A percentile compares a stretch with the other conserved stretches of the same genome.
Conservation (phyloP, 2,329 filamentous ascomycete genomes). For the Neodidymelliopsis sp. region DNA sequence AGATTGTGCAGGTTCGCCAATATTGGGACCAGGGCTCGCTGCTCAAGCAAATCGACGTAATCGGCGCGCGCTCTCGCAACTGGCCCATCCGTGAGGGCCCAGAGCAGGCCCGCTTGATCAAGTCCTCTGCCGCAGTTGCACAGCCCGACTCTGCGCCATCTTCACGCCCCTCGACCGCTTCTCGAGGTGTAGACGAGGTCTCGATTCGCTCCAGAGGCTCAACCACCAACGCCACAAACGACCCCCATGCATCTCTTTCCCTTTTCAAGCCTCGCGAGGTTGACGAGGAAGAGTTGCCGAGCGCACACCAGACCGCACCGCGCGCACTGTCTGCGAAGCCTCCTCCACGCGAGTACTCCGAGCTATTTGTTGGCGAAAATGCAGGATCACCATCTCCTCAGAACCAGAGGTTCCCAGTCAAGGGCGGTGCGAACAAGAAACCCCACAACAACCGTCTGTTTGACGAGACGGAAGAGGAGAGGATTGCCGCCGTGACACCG, state of each 20-base stretch:
- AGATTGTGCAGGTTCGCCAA: constrained; percentile 86
- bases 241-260: constrained; percentile 71
- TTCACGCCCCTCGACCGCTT: constrained; percentile 45
- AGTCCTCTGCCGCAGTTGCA: constrained; percentile 56
- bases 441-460: constrained; percentile 64
- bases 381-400: constrained; percentile 46
- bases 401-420: constrained; percentile 51
- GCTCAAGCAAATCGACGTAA: constrained; percentile 91
- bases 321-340: constrained; percentile 73
- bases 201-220: constrained; percentile 50
- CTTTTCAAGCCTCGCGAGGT: constrained; percentile 76
- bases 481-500: constrained; percentile 35
- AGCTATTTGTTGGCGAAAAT: constrained; percentile 70
- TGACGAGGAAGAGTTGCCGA: constrained; percentile 58
- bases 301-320: constrained; percentile 64
- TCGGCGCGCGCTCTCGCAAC: constrained; percentile 86
- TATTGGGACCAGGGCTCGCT: constrained; percentile 96
- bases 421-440: constrained; percentile 60
- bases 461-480: constrained; percentile 60
- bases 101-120: constrained; percentile 82
- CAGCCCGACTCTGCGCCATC: constrained; percentile 39
- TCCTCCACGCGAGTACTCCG: constrained; percentile 69
- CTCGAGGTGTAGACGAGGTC: constrained; percentile 42
- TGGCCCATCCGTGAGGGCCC: constrained; percentile 92
- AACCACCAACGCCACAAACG: constrained; percentile 50